Conservation (phyloP, 106 monocot species). For the Dendrobium officinale region DNA sequence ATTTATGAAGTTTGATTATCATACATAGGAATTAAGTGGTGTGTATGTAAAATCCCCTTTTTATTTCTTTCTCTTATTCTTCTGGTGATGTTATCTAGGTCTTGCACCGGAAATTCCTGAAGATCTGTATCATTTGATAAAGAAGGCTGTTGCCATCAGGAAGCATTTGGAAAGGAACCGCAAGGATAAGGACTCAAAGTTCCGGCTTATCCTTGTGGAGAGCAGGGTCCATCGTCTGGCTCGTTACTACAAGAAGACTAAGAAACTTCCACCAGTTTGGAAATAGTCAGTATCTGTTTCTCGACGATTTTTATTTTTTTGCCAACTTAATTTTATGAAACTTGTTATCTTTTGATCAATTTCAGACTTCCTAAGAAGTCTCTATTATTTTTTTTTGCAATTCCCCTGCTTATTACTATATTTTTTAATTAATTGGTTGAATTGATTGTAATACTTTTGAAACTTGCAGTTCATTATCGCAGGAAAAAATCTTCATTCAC, state of each 20-base stretch:
- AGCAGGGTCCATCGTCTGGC: conserved; percentile 65
- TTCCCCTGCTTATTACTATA: too few species aligned
- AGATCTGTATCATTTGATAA: conserved; percentile 62
- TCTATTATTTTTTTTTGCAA: too few species aligned
- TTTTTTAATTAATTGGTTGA: too few species aligned
- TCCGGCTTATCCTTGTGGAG: conserved; percentile 66
- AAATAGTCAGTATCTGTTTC: conserved; percentile 47
- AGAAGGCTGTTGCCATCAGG: conserved; percentile 67
- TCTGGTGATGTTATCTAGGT: conserved; percentile 7
- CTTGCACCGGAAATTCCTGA: conserved; percentile 68
- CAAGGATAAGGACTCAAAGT: conserved; percentile 65
- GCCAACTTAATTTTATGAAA: neutral
- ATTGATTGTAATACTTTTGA: too few species aligned
- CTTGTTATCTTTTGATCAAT: neutral
- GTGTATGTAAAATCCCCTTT: too few species aligned
- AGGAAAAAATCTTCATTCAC: too few species aligned
- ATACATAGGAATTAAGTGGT: neutral
- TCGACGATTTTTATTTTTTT: neutral
- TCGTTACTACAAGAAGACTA: conserved; percentile 69
- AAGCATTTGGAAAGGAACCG: conserved; percentile 68
- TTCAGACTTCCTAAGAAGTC: too few species aligned
- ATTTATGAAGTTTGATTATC: neutral
- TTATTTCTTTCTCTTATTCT: neutral
- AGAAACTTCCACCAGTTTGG: conserved; percentile 75
- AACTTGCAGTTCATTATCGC: too few species aligned